Evolutionary conservation across 495 filamentous ascomycete species (phyloP).

Genomic region (Daldinia vernicosa): DNA sequence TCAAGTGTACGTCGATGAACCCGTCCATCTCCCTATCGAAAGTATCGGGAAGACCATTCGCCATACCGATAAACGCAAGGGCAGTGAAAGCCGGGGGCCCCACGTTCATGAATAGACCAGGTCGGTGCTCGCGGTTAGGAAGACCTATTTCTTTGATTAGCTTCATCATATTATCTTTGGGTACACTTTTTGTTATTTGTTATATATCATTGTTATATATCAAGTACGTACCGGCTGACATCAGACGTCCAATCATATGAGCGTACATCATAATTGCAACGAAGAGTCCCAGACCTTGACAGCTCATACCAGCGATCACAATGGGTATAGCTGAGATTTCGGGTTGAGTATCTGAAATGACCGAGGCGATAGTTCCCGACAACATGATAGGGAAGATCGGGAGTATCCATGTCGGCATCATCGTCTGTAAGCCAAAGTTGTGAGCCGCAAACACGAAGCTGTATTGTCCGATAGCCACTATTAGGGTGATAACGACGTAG

Average conservation of each 20-base stretch:
- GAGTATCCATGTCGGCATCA: constrained; percentile 67
- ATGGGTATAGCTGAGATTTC: constrained; percentile 53
- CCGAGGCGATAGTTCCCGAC: constrained; percentile 61
- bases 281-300: constrained; percentile 62
- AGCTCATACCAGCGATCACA: constrained; percentile 59
- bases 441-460: constrained; percentile 59
- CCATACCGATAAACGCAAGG: constrained; percentile 72
- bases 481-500: constrained; percentile 56
- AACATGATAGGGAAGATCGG: constrained; percentile 67
- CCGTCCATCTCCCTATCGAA: constrained; percentile 45
- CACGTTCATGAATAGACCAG: constrained; percentile 78
- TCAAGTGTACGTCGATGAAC: constrained; percentile 48
- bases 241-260: constrained; percentile 68
- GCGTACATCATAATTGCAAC: constrained; percentile 63
- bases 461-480: constrained; percentile 60
- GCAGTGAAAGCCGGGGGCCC: constrained; percentile 75
- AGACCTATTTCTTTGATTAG: constrained; percentile 47
- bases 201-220: constrained; percentile 13
- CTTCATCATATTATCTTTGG: background rate
- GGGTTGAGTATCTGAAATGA: constrained; percentile 57
- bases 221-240: constrained; percentile 63
- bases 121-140: constrained; percentile 59
- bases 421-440: constrained; percentile 48
- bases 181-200: too few relatives aligned
- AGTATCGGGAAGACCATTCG: constrained; percentile 54